Evolutionary conservation across 2,329 filamentous ascomycete species (phyloP).

Genomic region (Cladorrhinum sp.): DNA sequence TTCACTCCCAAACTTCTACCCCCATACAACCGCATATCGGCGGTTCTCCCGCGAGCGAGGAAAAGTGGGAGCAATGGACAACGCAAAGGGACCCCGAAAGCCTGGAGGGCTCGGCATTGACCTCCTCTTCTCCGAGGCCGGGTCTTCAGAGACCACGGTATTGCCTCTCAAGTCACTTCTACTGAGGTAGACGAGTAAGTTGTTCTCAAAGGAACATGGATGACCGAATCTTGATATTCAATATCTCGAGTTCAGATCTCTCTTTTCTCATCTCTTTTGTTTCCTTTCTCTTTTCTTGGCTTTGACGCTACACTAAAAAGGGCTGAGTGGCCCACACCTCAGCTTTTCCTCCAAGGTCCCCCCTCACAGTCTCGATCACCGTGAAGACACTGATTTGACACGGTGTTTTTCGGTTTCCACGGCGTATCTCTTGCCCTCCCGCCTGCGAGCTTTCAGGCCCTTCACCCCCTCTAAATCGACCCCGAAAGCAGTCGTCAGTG

Average conservation of each 20-base stretch:
- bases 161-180: too few relatives aligned
- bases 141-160: not conserved
- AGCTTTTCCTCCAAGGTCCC: not conserved
- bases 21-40: not conserved
- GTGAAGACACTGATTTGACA: not conserved
- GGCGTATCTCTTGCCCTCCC: not conserved
- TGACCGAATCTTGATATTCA: not conserved
- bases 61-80: not conserved
- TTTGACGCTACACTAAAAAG: not conserved
- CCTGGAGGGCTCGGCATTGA: not conserved
- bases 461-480: conserved; percentile 12
- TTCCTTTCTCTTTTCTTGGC: conserved; percentile 6
- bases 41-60: not conserved
- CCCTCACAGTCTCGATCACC: not conserved
- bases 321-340: conserved; percentile 2
- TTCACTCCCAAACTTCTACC: not conserved
- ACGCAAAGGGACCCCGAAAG: not conserved
- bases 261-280: not conserved
- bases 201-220: not conserved
- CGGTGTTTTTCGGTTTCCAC: conserved; percentile 14
- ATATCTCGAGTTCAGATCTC: not conserved
- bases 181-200: not conserved
- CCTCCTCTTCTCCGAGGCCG: not conserved
- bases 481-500: conserved; percentile 19
- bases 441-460: conserved; percentile 20